Percentiles rank a stretch among this genome's conserved stretches.
Evolutionary conservation across 345 rosid genomes (phyloP).

Genomic region (Ceriops decandra): DNA sequence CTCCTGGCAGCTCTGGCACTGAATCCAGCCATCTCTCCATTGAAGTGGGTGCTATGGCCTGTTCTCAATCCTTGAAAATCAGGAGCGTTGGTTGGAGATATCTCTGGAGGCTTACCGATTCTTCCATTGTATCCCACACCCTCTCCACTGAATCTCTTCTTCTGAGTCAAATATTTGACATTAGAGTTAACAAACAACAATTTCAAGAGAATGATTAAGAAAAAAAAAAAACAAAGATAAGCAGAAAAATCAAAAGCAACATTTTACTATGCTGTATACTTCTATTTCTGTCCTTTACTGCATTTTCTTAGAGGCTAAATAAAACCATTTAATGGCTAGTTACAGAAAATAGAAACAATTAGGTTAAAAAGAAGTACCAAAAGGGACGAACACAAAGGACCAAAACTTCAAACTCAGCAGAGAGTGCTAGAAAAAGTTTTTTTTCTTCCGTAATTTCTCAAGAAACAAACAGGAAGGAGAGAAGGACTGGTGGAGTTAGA

Average conservation of each 20-base stretch:
- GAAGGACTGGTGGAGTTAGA: background rate
- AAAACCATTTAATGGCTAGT: too few species aligned
- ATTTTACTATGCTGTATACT: too few species aligned
- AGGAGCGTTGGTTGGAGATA: conserved; percentile 2
- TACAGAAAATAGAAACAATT: too few species aligned
- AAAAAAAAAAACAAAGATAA: background rate
- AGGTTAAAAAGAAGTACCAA: too few species aligned
- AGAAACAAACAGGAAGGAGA: conserved; percentile 14
- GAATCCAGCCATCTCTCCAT: conserved; percentile 18
- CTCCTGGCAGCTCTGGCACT: conserved; percentile 19
- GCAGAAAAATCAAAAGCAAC: too few species aligned
- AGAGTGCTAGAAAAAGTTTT: background rate
- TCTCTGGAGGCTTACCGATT: conserved; percentile 12
- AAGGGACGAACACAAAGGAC: too few species aligned
- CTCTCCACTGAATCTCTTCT: conserved; percentile 42
- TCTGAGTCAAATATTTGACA: conserved; percentile 30
- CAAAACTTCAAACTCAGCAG: too few species aligned
- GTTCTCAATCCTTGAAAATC: conserved; percentile 27
- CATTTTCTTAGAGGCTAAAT: too few species aligned
- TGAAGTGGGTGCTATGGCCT: conserved; percentile 12
- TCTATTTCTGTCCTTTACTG: too few species aligned
- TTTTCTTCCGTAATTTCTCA: background rate
- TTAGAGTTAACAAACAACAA: too few species aligned
- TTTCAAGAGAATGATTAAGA: too few species aligned
- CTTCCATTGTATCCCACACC: conserved; percentile 30